phyloP scores from a whole-genome alignment of 768 basidiomycete species.

The Leucosporidium creatinivorum region DNA sequence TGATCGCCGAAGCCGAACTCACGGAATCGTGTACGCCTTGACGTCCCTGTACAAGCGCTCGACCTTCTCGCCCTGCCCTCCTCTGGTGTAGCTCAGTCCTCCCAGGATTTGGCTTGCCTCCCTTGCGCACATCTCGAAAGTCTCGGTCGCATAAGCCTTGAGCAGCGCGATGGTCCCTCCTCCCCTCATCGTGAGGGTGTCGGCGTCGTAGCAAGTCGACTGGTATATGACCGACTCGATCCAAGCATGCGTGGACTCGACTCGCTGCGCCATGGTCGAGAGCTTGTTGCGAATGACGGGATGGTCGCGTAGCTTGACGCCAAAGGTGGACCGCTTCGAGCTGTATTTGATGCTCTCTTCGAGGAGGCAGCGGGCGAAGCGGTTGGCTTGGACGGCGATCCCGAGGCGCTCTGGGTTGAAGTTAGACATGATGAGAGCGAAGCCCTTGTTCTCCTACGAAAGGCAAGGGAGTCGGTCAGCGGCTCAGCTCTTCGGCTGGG shows the following conservation, averaged over 20 bases:
- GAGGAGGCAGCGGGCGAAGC: constrained; percentile 32
- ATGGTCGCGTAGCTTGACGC: constrained; percentile 30
- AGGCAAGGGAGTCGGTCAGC: neutral
- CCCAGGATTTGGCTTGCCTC: constrained; percentile 35
- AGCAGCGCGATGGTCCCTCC: constrained; percentile 36
- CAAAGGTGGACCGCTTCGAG: constrained; percentile 26
- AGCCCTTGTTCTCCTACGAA: constrained; percentile 32
- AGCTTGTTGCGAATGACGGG: constrained; percentile 37
- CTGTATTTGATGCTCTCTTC: constrained; percentile 31
- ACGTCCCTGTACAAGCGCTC: constrained; percentile 33
- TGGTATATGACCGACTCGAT: constrained; percentile 35
- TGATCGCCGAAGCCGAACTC: neutral
- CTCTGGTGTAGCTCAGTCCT: constrained; percentile 33
- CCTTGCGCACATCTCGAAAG: constrained; percentile 24
- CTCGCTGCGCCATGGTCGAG: constrained; percentile 31
- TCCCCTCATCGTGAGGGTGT: constrained; percentile 7
- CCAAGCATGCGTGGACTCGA: constrained; percentile 37
- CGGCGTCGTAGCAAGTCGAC: neutral
- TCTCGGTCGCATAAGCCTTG: constrained; percentile 28
- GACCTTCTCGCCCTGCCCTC: constrained; percentile 28
- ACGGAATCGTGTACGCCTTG: constrained; percentile 24
- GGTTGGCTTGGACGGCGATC: constrained; percentile 34
- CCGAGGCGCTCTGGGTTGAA: constrained; percentile 17
- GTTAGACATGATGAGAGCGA: constrained; percentile 25
- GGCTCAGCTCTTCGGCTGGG: neutral